Evolutionary conservation across 768 basidiomycete genomes (phyloP).

Genomic region (Podaxis sp.): DNA sequence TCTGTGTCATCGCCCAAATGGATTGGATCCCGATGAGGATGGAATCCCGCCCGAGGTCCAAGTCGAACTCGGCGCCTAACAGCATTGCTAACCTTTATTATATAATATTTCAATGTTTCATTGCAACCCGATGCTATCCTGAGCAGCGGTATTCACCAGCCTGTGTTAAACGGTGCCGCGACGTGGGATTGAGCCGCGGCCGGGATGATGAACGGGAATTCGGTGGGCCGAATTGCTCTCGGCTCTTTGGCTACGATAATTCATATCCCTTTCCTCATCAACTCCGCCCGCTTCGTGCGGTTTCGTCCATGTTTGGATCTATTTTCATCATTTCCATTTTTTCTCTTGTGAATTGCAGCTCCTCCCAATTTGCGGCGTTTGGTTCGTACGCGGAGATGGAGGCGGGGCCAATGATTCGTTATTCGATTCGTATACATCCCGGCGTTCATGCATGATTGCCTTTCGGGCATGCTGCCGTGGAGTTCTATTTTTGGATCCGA

Average conservation of each 20-base stretch:
- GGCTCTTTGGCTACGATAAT: not conserved
- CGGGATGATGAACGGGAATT: not conserved
- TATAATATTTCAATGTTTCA: not conserved
- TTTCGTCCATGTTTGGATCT: slow-evolving; percentile 4
- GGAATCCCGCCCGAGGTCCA: not conserved
- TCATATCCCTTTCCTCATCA: not conserved
- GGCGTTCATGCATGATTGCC: not conserved
- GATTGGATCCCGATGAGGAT: not conserved
- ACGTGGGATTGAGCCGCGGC: slow-evolving; percentile 1
- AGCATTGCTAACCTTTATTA: not conserved
- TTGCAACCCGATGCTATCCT: not conserved
- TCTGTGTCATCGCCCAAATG: not conserved
- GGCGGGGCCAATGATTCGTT: not conserved
- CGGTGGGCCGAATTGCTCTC: not conserved
- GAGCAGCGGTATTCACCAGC: not conserved
- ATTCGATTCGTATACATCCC: not conserved
- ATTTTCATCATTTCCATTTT: slow-evolving; percentile 2
- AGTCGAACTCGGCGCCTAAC: not conserved
- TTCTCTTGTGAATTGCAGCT: slow-evolving; percentile 1
- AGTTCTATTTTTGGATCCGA: not conserved
- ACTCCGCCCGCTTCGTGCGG: not conserved
- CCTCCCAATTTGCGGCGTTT: not conserved
- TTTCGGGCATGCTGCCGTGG: not conserved
- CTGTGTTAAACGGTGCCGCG: not conserved
- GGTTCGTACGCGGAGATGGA: not conserved